These are phyloP conservation scores for Urtica urens DNA, from an alignment of 306 rosid genomes.

Conservation along the genomic window DNA sequence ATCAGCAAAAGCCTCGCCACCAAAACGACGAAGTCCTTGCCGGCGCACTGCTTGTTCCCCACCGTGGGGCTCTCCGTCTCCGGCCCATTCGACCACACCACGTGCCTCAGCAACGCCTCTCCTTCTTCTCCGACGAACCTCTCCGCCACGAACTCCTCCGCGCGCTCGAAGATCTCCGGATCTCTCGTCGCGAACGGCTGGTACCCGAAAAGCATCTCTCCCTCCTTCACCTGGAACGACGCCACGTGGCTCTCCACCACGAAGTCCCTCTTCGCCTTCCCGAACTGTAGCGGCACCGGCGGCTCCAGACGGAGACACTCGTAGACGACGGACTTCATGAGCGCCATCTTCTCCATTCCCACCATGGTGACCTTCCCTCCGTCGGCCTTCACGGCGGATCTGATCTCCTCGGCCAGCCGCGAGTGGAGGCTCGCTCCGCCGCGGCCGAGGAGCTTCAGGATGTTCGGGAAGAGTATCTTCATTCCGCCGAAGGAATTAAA, in stretches of 20 bases:
- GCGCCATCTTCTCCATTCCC: slow-evolving; percentile 60
- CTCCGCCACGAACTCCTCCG: slow-evolving; percentile 59
- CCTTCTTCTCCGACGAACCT: slow-evolving; percentile 74
- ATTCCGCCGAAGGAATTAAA: slow-evolving; percentile 80
- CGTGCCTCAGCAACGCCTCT: slow-evolving; percentile 56
- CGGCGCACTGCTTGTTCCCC: slow-evolving; percentile 72
- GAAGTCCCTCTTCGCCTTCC: slow-evolving; percentile 56
- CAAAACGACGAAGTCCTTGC: slow-evolving; percentile 58
- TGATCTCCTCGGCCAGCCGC: slow-evolving; percentile 48
- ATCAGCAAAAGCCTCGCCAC: slow-evolving; percentile 54
- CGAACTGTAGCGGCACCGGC: slow-evolving; percentile 68
- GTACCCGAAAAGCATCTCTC: slow-evolving; percentile 69
- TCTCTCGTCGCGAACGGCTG: slow-evolving; percentile 92
- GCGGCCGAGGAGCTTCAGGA: slow-evolving; percentile 48
- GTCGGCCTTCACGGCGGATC: slow-evolving; percentile 38
- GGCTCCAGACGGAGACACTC: slow-evolving; percentile 77
- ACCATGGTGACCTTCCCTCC: slow-evolving; percentile 63
- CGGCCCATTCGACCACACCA: slow-evolving; percentile 87
- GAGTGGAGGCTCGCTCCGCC: slow-evolving; percentile 57
- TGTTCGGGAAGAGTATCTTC: slow-evolving; percentile 51
- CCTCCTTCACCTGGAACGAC: slow-evolving; percentile 51
- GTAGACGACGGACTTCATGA: slow-evolving; percentile 76
- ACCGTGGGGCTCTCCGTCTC: slow-evolving; percentile 48
- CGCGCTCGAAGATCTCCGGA: slow-evolving; percentile 46
- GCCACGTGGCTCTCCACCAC: slow-evolving; percentile 74